phyloP scores from a whole-genome alignment of 768 basidiomycete genomes.

The Naganishia randhawae region DNA sequence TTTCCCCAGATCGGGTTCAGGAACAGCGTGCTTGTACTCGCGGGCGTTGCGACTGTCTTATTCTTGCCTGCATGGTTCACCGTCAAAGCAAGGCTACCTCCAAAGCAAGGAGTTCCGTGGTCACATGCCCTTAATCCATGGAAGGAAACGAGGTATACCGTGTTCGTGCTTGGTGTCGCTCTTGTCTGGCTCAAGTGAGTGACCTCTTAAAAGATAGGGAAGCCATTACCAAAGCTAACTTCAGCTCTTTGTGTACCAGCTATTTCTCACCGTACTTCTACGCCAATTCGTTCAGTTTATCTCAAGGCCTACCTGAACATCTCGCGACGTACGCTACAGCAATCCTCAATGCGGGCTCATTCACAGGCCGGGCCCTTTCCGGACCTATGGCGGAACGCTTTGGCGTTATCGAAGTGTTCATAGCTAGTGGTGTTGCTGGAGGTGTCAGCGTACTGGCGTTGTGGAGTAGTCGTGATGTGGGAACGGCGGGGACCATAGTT shows the following conservation, averaged over 20 bases:
- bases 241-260: constrained; percentile 23
- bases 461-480: constrained; percentile 37
- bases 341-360: constrained; percentile 43
- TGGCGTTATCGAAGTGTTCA: constrained; percentile 42
- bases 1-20: constrained; percentile 39
- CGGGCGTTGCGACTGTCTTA: constrained; percentile 43
- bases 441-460: constrained; percentile 39
- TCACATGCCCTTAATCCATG: constrained; percentile 35
- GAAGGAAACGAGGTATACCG: constrained; percentile 39
- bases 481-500: constrained; percentile 36
- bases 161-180: constrained; percentile 39
- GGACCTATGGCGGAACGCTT: constrained; percentile 42
- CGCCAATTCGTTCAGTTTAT: constrained; percentile 36
- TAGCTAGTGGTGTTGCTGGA: constrained; percentile 27
- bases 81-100: constrained; percentile 43
- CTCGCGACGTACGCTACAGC: constrained; percentile 40
- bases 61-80: constrained; percentile 46
- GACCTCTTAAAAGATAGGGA: not conserved
- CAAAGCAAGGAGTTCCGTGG: constrained; percentile 37
- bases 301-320: constrained; percentile 32
- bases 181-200: constrained; percentile 44
- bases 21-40: constrained; percentile 41
- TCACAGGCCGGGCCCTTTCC: constrained; percentile 39
- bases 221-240: not conserved
- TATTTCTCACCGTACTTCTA: constrained; percentile 45